A percentile compares a stretch with the other conserved stretches of the same genome.
These are phyloP conservation scores for Neotropicomus parvogracilis DNA, from an alignment of 1,284 basidiomycete genomes.

Conservation along the genomic window DNA sequence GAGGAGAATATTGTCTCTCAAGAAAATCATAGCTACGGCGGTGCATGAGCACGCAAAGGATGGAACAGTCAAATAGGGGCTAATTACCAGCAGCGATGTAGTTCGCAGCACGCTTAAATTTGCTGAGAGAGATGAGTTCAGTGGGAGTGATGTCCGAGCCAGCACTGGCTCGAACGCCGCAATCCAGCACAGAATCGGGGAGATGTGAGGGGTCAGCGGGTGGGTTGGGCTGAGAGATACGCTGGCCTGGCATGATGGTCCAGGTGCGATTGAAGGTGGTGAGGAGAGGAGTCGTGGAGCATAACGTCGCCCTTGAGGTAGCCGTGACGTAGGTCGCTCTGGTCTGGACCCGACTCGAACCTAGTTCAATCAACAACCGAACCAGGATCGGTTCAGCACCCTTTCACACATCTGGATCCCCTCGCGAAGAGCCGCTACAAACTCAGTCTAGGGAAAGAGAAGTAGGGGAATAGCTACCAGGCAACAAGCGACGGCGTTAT, in stretches of 20 bases:
- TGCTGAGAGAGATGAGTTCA: slow-evolving; percentile 49
- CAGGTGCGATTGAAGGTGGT: not conserved
- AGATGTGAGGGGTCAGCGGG: slow-evolving; percentile 59
- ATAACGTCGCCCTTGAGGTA: too few species aligned
- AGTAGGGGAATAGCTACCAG: not conserved
- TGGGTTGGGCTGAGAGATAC: slow-evolving; percentile 54
- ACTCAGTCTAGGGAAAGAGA: slow-evolving; percentile 2
- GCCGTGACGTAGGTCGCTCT: too few species aligned
- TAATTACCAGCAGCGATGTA: slow-evolving; percentile 59
- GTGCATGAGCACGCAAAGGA: not conserved
- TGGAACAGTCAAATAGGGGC: not conserved
- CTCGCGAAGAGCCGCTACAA: not conserved
- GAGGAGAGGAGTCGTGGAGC: not conserved
- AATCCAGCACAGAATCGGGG: slow-evolving; percentile 47
- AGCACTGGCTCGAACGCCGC: slow-evolving; percentile 41
- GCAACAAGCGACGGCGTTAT: not conserved
- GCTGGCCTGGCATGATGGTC: slow-evolving; percentile 56
- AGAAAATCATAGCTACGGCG: slow-evolving; percentile 71
- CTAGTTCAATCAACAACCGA: too few species aligned
- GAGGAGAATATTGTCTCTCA: slow-evolving; percentile 70
- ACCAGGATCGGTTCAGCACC: too few species aligned
- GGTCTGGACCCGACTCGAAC: too few species aligned
- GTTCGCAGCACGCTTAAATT: slow-evolving; percentile 58
- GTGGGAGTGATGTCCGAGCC: slow-evolving; percentile 43
- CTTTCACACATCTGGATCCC: too few species aligned